Base-by-base conservation (phyloP, 73 alveolate species). In the Strombidium stylifer region DNA sequence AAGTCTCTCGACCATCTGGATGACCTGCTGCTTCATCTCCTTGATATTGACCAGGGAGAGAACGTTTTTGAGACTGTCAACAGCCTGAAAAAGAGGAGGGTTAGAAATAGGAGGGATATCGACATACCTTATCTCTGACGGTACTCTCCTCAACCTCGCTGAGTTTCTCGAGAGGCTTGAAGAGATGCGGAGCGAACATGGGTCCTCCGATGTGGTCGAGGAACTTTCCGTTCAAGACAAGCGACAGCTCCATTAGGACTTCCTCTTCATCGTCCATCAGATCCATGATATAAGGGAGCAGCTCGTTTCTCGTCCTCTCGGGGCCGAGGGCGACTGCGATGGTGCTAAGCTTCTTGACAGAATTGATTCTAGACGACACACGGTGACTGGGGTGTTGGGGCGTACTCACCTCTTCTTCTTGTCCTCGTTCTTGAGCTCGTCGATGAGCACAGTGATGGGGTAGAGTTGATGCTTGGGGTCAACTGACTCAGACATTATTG, bases 181-280 rank as follows among this genome's bases (percentile, higher is more conserved):
- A 36, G 25, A 90, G 25, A 51, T 75, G 72, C 12, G 53, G 37
- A 23, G 75, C 87, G 50, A 73, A 67, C 6, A 45, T 75, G 25
- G 87, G 84, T 42, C 98, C 98, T 27, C 99, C 99, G 37, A 95
- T 85, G 45, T 82, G 73, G 46, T 88, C 97, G 23, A 95, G 77
- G 79, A 95, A 90, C 47, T 72, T 41, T 19, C 74, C 60, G 23
- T 97, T 78, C 27, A 93, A 81, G 26, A 84, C 80, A 37, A 93
- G 93, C 15, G 98, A 96, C 58, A 95, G 73, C 31, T 86, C 96
- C 1, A 93, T 72, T 26, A 95, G 91, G 48, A 92, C 95, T 71
- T 93, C 98, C 47, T 95, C 99, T 47, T 95, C 99, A 73, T 95
- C 99, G 69, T 95, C 99, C 72, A 90, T 37, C 59, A 90, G 57